Evolutionary conservation across 768 basidiomycete genomes (phyloP).

Genomic region (Rhodotorula kratochvilovae): DNA sequence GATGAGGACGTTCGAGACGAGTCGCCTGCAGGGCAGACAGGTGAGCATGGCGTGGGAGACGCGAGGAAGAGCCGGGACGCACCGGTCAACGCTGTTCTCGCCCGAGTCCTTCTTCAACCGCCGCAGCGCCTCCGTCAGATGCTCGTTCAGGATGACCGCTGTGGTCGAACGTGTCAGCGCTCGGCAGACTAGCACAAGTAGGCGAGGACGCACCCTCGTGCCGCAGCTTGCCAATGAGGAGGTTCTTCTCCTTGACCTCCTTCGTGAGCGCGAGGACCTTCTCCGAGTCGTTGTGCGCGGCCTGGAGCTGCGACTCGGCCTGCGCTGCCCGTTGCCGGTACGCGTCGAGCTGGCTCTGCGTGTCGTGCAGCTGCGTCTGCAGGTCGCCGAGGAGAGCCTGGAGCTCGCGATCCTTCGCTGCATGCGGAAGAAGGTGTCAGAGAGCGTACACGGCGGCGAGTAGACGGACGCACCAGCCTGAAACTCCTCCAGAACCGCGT

Average conservation of each 20-base stretch:
- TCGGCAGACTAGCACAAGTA: not conserved
- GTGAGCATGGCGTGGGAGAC: too few species aligned
- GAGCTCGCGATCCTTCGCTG: slow-evolving; percentile 89
- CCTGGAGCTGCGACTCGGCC: slow-evolving; percentile 81
- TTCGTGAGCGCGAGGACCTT: slow-evolving; percentile 71
- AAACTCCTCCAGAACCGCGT: slow-evolving; percentile 91
- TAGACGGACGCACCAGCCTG: slow-evolving; percentile 65
- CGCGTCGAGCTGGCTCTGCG: slow-evolving; percentile 72
- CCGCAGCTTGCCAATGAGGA: slow-evolving; percentile 88
- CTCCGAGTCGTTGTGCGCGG: slow-evolving; percentile 62
- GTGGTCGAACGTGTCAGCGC: slow-evolving; percentile 9
- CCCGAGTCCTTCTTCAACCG: slow-evolving; percentile 79
- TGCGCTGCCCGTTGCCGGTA: slow-evolving; percentile 80
- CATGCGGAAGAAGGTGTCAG: not conserved
- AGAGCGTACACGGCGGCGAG: not conserved
- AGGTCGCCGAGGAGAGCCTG: slow-evolving; percentile 75
- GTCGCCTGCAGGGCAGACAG: slow-evolving; percentile 53
- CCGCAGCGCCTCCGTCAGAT: slow-evolving; percentile 94
- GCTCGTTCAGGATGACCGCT: slow-evolving; percentile 97
- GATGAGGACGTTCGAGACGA: slow-evolving; percentile 89
- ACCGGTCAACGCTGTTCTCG: slow-evolving; percentile 77
- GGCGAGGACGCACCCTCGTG: slow-evolving; percentile 67
- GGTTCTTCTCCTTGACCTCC: slow-evolving; percentile 89
- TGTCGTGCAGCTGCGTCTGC: slow-evolving; percentile 64
- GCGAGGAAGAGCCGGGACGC: slow-evolving; percentile 20